Percentiles rank a stretch among this genome's conserved stretches.
These are phyloP conservation scores for Paraphaeosphaeria minitans DNA, from an alignment of 2,329 filamentous ascomycete genomes.

Conservation along the genomic window DNA sequence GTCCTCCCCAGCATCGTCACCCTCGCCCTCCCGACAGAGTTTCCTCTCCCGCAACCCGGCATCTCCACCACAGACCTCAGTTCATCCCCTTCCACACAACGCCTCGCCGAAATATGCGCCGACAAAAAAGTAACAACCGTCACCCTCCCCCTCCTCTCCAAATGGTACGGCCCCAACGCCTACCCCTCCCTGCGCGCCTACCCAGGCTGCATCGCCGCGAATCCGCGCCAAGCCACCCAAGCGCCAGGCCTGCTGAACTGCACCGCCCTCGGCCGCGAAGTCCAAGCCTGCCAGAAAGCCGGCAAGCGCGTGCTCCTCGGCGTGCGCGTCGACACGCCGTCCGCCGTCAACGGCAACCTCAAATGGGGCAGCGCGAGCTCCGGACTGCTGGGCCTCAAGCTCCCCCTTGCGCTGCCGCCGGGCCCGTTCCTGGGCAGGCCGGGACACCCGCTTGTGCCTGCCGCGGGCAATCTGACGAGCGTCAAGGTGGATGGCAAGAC, in stretches of 20 bases:
- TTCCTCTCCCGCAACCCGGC: slow-evolving; percentile 20
- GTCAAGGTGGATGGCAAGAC: background rate
- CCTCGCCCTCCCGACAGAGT: background rate
- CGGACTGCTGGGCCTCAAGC: background rate
- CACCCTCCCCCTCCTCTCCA: slow-evolving; percentile 41
- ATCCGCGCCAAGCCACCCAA: slow-evolving; percentile 34
- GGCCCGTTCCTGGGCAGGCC: slow-evolving; percentile 1
- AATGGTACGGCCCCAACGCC: slow-evolving; percentile 38
- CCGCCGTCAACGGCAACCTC: slow-evolving; percentile 22
- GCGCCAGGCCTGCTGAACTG: slow-evolving; percentile 49
- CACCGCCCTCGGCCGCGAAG: slow-evolving; percentile 41
- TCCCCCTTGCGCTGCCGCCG: background rate
- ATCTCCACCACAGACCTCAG: background rate
- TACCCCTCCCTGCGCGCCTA: slow-evolving; percentile 44
- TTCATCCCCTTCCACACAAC: slow-evolving; percentile 21
- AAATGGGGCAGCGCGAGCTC: slow-evolving; percentile 23
- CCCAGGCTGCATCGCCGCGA: slow-evolving; percentile 40
- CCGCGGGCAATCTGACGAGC: background rate
- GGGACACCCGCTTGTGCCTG: background rate
- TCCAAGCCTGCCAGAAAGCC: slow-evolving; percentile 43
- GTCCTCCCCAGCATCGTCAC: background rate
- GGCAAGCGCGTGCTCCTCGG: slow-evolving; percentile 51
- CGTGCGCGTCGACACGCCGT: slow-evolving; percentile 38
- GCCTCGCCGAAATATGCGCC: slow-evolving; percentile 39
- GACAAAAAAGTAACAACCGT: slow-evolving; percentile 45